Evolutionary conservation across 345 rosid species (phyloP).

Genomic region (Dovyalis caffra): DNA sequence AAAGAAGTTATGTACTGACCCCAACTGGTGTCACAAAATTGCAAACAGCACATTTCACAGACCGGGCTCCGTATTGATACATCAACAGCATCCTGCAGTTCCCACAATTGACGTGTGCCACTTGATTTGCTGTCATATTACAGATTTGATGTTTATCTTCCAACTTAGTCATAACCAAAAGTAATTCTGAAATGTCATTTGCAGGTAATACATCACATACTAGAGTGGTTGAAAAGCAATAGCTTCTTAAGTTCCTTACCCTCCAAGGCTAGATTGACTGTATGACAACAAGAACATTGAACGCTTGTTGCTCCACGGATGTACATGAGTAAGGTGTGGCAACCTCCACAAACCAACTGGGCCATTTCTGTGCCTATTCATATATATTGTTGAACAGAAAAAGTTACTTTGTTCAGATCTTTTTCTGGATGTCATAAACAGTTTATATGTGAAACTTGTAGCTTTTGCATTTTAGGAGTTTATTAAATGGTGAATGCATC

Average conservation of each 20-base stretch:
- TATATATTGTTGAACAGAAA: not conserved
- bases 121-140: slow-evolving; percentile 71
- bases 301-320: slow-evolving; percentile 98
- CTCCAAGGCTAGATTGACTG: slow-evolving; percentile 87
- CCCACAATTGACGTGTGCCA: slow-evolving; percentile 93
- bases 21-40: slow-evolving; percentile 80
- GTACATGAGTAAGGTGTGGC: slow-evolving; percentile 94
- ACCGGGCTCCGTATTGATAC: slow-evolving; percentile 93
- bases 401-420: not conserved
- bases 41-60: slow-evolving; percentile 96
- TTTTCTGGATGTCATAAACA: slow-evolving; percentile 3
- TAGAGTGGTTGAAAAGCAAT: not conserved
- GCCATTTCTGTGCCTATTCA: slow-evolving; percentile 94
- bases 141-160: not conserved
- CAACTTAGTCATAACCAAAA: not conserved
- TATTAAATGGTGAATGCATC: not conserved
- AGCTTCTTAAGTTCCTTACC: slow-evolving; percentile 32
- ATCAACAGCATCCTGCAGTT: slow-evolving; percentile 91
- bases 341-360: slow-evolving; percentile 96
- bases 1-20: slow-evolving; percentile 41
- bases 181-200: not conserved
- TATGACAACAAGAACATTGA: slow-evolving; percentile 96
- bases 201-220: not conserved
- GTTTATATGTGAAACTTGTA: not conserved
- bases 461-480: not conserved